These are phyloP conservation scores for Hypomyces perniciosus DNA, from an alignment of 2,329 filamentous ascomycete genomes.

Conservation along the genomic window DNA sequence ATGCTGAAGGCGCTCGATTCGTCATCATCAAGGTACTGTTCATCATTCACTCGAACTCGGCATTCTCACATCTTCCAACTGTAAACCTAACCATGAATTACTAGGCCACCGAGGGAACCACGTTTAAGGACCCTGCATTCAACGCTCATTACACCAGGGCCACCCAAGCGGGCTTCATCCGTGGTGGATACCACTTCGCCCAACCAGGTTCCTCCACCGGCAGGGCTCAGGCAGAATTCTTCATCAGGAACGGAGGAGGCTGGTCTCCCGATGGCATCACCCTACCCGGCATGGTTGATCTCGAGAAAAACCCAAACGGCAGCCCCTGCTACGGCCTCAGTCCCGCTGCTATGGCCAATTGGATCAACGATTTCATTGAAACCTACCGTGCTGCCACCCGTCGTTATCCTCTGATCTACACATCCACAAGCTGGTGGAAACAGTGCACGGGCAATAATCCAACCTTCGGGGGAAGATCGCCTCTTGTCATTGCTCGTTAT, in stretches of 20 bases:
- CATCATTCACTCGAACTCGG: neutral
- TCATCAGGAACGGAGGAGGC: slow-evolving; percentile 46
- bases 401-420: slow-evolving; percentile 48
- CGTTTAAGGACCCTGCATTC: slow-evolving; percentile 40
- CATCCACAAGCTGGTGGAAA: slow-evolving; percentile 48
- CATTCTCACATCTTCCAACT: neutral
- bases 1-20: slow-evolving; percentile 34
- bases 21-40: slow-evolving; percentile 37
- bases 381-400: slow-evolving; percentile 41
- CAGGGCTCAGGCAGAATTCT: slow-evolving; percentile 44
- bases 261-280: slow-evolving; percentile 49
- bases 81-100: neutral
- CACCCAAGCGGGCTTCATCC: slow-evolving; percentile 46
- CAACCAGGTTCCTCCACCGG: slow-evolving; percentile 39
- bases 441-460: slow-evolving; percentile 45
- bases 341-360: slow-evolving; percentile 40
- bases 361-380: slow-evolving; percentile 48
- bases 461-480: slow-evolving; percentile 39
- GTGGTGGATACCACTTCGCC: slow-evolving; percentile 53
- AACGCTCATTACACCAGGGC: slow-evolving; percentile 43
- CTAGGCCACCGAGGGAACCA: slow-evolving; percentile 48
- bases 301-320: slow-evolving; percentile 39
- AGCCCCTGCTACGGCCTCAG: slow-evolving; percentile 41
- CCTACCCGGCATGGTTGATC: slow-evolving; percentile 51
- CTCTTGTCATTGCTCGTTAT: slow-evolving; percentile 44